Conservation (phyloP, 768 basidiomycete species). For the Hericium coralloides region DNA sequence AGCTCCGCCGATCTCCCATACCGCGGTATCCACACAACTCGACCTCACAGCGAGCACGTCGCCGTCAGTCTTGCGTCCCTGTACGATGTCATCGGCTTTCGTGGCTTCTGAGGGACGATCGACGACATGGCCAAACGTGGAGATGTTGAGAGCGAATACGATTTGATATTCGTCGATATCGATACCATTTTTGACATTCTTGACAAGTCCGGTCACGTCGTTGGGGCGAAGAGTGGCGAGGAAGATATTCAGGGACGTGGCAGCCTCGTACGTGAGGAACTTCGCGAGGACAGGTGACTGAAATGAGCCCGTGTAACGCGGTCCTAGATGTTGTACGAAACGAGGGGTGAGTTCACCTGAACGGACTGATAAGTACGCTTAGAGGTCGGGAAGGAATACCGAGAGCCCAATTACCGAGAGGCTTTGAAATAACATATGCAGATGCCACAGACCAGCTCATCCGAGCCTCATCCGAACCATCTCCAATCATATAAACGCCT, state of each 20-base stretch:
- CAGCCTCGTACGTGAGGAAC: slow-evolving; percentile 80
- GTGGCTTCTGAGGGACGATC: background rate
- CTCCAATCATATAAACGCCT: slow-evolving; percentile 48
- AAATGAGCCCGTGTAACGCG: slow-evolving; percentile 67
- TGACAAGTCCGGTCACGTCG: slow-evolving; percentile 32
- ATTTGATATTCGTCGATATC: slow-evolving; percentile 31
- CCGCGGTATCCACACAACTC: slow-evolving; percentile 57
- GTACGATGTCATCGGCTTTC: background rate
- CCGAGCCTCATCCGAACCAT: slow-evolving; percentile 30
- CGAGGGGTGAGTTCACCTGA: slow-evolving; percentile 64
- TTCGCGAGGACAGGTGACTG: slow-evolving; percentile 61
- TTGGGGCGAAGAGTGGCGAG: slow-evolving; percentile 36
- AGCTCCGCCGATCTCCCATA: slow-evolving; percentile 82
- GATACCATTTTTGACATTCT: slow-evolving; percentile 41
- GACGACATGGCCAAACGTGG: slow-evolving; percentile 14
- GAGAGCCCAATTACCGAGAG: slow-evolving; percentile 38
- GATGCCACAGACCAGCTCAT: slow-evolving; percentile 68
- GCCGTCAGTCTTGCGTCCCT: slow-evolving; percentile 26
- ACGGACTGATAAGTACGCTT: background rate
- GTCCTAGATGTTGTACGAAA: slow-evolving; percentile 75
- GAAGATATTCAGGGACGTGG: slow-evolving; percentile 77
- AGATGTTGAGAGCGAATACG: slow-evolving; percentile 30
- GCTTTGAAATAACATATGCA: slow-evolving; percentile 47
- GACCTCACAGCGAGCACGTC: slow-evolving; percentile 55
- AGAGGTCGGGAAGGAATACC: background rate